phyloP scores from a whole-genome alignment of 345 rosid genomes.

The Cardamine resedifolia region DNA sequence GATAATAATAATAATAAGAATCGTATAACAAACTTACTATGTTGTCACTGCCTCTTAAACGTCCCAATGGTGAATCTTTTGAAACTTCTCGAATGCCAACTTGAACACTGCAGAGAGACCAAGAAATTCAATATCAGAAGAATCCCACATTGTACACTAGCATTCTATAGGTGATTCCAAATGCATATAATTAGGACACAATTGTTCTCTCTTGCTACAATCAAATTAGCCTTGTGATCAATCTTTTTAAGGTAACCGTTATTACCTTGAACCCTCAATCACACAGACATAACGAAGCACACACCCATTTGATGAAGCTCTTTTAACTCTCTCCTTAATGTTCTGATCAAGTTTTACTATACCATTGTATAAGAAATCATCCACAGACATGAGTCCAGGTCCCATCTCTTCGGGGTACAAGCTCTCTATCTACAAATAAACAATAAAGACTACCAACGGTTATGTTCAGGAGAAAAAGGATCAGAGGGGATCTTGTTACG shows the following conservation, averaged over 20 bases:
- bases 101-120: constrained; percentile 54
- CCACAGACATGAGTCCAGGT: constrained; percentile 63
- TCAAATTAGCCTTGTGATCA: too few relatives aligned
- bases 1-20: background rate
- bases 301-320: constrained; percentile 66
- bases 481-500: background rate
- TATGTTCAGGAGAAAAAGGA: constrained; percentile 8
- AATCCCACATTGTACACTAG: background rate
- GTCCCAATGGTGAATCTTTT: constrained; percentile 74
- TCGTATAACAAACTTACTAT: constrained; percentile 49
- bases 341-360: constrained; percentile 60
- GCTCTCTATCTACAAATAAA: constrained; percentile 67
- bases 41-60: constrained; percentile 93
- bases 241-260: constrained; percentile 1
- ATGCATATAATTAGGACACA: background rate
- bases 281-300: constrained; percentile 92
- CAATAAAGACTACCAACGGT: background rate
- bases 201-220: background rate
- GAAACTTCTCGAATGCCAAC: constrained; percentile 94
- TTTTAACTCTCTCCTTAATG: constrained; percentile 63
- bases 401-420: constrained; percentile 82
- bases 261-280: constrained; percentile 75
- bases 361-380: constrained; percentile 63
- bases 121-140: constrained; percentile 10
- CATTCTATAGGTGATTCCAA: background rate